Percentiles rank a stretch among this genome's conserved stretches.
Conservation (phyloP, 108 stramenopile species). For the Licmophora abbreviata region DNA sequence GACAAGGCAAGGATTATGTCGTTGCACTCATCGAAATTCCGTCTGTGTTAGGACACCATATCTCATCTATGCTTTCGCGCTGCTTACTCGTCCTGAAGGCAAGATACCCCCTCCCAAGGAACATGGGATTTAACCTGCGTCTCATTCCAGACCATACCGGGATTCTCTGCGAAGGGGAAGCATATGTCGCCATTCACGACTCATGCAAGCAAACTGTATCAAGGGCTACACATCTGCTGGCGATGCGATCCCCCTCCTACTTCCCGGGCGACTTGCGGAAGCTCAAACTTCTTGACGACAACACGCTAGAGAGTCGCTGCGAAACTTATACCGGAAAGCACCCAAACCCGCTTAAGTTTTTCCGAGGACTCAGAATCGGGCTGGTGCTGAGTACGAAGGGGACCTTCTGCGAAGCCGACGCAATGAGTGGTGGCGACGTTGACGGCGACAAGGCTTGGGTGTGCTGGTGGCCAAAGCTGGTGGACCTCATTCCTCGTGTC, state of each 20-base stretch:
- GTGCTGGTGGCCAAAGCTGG: conserved; percentile 8
- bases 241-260: conserved; percentile 24
- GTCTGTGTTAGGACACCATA: neutral
- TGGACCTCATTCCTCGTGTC: conserved; percentile 2
- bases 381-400: conserved; percentile 25
- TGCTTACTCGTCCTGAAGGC: conserved; percentile 5
- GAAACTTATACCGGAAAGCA: neutral
- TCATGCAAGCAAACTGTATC: neutral
- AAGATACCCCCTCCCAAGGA: conserved; percentile 11
- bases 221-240: conserved; percentile 7
- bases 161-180: conserved; percentile 19
- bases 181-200: conserved; percentile 18
- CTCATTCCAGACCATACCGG: conserved; percentile 22
- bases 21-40: conserved; percentile 1
- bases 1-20: conserved; percentile 10
- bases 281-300: conserved; percentile 11
- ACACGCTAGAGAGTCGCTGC: conserved; percentile 7
- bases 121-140: conserved; percentile 12
- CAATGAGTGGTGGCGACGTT: conserved; percentile 28
- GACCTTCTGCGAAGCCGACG: conserved; percentile 19
- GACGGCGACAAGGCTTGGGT: conserved; percentile 24
- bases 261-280: conserved; percentile 24
- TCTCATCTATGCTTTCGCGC: neutral
- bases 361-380: conserved; percentile 8
- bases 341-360: conserved; percentile 5